These are phyloP conservation scores for Arthroderma sp. DNA, from an alignment of 2,329 filamentous ascomycete genomes.

Conservation along the genomic window DNA sequence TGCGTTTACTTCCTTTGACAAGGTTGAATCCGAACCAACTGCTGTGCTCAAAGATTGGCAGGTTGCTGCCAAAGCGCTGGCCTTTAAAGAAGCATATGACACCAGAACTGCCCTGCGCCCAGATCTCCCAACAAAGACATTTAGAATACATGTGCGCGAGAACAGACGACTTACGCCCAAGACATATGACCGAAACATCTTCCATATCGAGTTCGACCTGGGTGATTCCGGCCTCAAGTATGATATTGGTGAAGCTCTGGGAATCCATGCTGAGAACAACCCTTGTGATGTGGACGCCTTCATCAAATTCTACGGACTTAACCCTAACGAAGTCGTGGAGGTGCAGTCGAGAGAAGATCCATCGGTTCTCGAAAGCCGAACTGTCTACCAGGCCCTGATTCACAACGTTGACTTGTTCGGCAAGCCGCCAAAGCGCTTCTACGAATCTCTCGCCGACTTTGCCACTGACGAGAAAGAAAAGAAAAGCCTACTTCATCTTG, in stretches of 20 bases:
- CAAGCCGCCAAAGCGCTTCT: slow-evolving; percentile 94
- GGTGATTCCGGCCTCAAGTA: slow-evolving; percentile 84
- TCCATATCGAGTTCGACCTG: slow-evolving; percentile 98
- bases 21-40: slow-evolving; percentile 55
- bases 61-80: slow-evolving; percentile 69
- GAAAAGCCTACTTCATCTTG: slow-evolving; percentile 63
- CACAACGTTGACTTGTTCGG: slow-evolving; percentile 97
- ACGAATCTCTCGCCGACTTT: slow-evolving; percentile 79
- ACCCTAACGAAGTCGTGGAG: slow-evolving; percentile 74
- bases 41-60: slow-evolving; percentile 64
- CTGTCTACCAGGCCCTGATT: slow-evolving; percentile 77
- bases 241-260: slow-evolving; percentile 92
- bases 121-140: slow-evolving; percentile 74
- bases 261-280: slow-evolving; percentile 92
- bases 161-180: slow-evolving; percentile 80
- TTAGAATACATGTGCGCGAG: slow-evolving; percentile 81
- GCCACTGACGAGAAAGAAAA: slow-evolving; percentile 72
- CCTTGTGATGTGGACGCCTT: slow-evolving; percentile 64
- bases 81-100: slow-evolving; percentile 88
- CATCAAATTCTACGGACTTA: slow-evolving; percentile 77
- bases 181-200: slow-evolving; percentile 95
- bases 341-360: slow-evolving; percentile 73
- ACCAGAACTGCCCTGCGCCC: slow-evolving; percentile 64
- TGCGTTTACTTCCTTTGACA: slow-evolving; percentile 72
- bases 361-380: slow-evolving; percentile 66